Evolutionary conservation across 2,329 filamentous ascomycete genomes (phyloP), one percentile per base, ranked within the genome.

Genomic region (Amesomyces nigricolor): DNA sequence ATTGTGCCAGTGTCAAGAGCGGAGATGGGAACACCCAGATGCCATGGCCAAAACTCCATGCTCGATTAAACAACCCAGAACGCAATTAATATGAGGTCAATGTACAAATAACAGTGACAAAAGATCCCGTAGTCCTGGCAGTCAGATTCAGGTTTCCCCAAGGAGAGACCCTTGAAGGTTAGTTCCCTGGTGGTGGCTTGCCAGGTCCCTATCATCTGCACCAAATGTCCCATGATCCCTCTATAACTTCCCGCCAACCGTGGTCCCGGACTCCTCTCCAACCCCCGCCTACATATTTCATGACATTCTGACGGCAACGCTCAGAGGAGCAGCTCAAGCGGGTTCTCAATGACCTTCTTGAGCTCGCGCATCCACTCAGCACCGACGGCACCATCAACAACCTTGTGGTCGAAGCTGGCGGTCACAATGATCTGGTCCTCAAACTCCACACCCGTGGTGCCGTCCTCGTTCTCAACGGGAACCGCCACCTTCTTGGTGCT

Each of bases 281-380:
- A 17, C 47, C 26, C 35, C 16, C 3, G 29, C 37, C 16, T 46
- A 16, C 43, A 38, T 30, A 32, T 19, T 37, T 45, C 46, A 39
- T 14, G 45, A 53, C 51, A 11, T 16, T 29, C 22, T 14, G 39
- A n/a, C 44, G 44, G 47, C 11, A 17, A 17, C 14, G 5, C 37
- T 79, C 87, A 99, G 74, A 99, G 81, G 72, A 99, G 79, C 65
- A 99, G 81, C 78, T 95, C 89, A 65, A 99, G 81, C 64, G 94
- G 94, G 82, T 96, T 96, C 85, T 99, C 94, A 58, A 99, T 79
- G 51, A 91, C 89, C 82, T 91, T 92, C 88, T 99, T 99, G 73
- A 99, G 79, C 79, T 95, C 94, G 73, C 83, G 85, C 75, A 99
- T 90, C 85, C 92, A 99, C 75, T 99, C 94, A 57, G 87, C 94